A percentile compares a stretch with the other conserved stretches of the same genome.
Evolutionary conservation across 78 protist genomes (phyloP).

Genomic region (Goniomonas avonlea): DNA sequence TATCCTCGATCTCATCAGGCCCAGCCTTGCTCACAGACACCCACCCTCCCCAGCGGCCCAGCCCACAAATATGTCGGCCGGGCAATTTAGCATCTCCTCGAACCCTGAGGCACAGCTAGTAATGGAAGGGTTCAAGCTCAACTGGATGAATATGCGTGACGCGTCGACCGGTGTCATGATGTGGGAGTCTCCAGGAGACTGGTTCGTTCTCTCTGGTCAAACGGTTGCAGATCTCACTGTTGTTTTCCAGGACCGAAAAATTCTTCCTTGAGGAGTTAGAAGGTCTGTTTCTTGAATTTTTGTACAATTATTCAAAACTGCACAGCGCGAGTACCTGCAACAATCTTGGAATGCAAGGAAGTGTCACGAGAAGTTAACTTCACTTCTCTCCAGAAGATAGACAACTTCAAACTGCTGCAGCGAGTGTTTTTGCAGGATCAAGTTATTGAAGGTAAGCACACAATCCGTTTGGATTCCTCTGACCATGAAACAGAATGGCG

Average conservation of each 20-base stretch:
- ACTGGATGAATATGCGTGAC: conserved; percentile 33
- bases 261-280: conserved; percentile 9
- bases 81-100: too few species aligned
- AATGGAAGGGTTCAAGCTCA: background rate
- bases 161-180: conserved; percentile 11
- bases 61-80: too few species aligned
- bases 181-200: conserved; percentile 24
- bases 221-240: background rate
- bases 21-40: too few species aligned
- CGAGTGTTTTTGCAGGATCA: conserved; percentile 10
- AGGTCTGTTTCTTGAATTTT: background rate
- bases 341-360: background rate
- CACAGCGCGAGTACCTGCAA: background rate
- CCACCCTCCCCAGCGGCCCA: too few species aligned
- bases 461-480: background rate
- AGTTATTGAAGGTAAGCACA: conserved; percentile 6
- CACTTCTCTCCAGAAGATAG: conserved; percentile 21
- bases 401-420: conserved; percentile 24
- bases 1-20: too few species aligned
- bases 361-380: conserved; percentile 32
- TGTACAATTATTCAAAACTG: background rate
- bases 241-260: background rate
- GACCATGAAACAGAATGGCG: conserved; percentile 5
- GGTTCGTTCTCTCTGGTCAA: background rate
- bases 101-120: too few species aligned